Base-by-base conservation (phyloP, 2,329 filamentous ascomycete species). In the Trichoderma breve region DNA sequence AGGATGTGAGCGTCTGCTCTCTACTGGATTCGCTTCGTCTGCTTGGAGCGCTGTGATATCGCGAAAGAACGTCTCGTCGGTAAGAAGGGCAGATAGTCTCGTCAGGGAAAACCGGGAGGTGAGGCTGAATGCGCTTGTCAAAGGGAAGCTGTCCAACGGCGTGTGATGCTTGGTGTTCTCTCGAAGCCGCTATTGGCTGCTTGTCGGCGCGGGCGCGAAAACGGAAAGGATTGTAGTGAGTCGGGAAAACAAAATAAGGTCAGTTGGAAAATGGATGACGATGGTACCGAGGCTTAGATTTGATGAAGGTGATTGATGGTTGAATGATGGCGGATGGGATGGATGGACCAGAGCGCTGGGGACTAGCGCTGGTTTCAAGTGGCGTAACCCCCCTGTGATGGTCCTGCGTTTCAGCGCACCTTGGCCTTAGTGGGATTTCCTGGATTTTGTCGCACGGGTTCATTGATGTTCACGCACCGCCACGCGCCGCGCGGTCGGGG, bases 401-500 rank as follows among this genome's bases (percentile, higher is more conserved):
- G 24, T n/a, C 30, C 21, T 34, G 57, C 66, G 57, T 60, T 57
- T 64, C 68, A 70, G 68, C 60, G 68, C 43, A 4, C 39, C n/a
- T 43, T 43, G 39, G 39, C 39, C 39, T 39, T 43, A 43, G 39
- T 43, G 39, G 39, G 39, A 30, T 30, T 30, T 30, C 28, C 28
- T 7, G 28, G 28, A 7, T 30, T 30, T 30, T 30, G 21, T 32
- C 6, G 51, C 51, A n/a, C 53, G 3, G 53, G 28, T 57, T 28
- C 12, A 28, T 26, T 8, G 18, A 3, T n/a, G 28, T 15, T 32
- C 71, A 7, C 28, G 32, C 75, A 76, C 75, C 74, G 75, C 75
- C 75, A 76, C 73, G 43, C 65, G 53, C 75, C 75, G 73, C 75
- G 75, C 75, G 74, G 75, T 69, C 73, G 68, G 68, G 55, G 57